phyloP scores from a whole-genome alignment of 176 grass and related monocot genomes.

The Lolium multiflorum region DNA sequence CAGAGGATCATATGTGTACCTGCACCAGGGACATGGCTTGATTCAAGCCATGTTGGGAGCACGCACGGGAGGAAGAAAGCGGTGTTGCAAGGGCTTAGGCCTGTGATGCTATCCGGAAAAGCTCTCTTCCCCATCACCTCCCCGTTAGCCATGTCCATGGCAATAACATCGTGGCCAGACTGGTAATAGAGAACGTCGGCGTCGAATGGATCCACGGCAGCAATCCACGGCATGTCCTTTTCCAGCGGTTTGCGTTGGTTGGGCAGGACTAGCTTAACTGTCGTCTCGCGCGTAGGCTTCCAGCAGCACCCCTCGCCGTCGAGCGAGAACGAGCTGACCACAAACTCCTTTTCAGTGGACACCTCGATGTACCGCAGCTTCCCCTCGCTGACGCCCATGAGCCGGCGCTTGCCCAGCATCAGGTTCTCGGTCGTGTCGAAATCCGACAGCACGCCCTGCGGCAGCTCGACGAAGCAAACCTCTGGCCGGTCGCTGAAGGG shows the following conservation, averaged over 20 bases:
- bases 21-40: constrained; percentile 11
- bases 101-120: background rate
- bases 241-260: background rate
- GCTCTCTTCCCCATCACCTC: background rate
- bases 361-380: background rate
- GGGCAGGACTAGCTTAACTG: background rate
- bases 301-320: background rate
- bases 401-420: background rate
- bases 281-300: background rate
- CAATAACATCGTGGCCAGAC: background rate
- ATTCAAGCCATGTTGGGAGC: constrained; percentile 18
- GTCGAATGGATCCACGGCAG: background rate
- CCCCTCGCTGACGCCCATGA: constrained; percentile 10
- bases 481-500: background rate
- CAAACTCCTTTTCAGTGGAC: background rate
- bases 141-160: background rate
- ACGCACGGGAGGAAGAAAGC: background rate
- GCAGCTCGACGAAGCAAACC: background rate
- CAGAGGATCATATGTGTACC: constrained; percentile 4
- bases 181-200: background rate
- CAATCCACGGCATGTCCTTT: background rate
- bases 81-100: background rate
- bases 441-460: background rate
- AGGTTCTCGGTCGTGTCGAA: background rate
- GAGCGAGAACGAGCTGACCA: background rate